Evolutionary conservation across 208 protist species (phyloP).

Genomic region (Trypanosoma theileri): DNA sequence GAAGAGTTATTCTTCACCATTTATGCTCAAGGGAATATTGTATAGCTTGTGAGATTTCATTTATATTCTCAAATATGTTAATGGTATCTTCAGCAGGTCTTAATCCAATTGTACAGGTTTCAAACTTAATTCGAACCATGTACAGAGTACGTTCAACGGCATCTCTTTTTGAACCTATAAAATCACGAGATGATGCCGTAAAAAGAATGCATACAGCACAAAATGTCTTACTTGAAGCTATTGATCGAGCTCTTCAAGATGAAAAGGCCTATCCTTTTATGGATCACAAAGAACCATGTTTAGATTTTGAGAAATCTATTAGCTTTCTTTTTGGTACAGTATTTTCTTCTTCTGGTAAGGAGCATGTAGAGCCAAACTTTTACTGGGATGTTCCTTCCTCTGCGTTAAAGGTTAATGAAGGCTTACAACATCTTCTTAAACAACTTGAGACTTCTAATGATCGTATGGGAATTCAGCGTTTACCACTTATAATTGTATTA

Average conservation of each 20-base stretch:
- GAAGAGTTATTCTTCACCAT: constrained; percentile 76
- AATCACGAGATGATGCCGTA: constrained; percentile 82
- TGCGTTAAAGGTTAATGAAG: constrained; percentile 89
- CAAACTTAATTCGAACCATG: constrained; percentile 81
- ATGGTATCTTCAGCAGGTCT: constrained; percentile 60
- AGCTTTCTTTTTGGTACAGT: constrained; percentile 81
- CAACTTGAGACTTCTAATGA: constrained; percentile 82
- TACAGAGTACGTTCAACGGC: constrained; percentile 60
- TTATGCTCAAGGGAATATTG: constrained; percentile 84
- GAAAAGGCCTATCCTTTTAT: constrained; percentile 79
- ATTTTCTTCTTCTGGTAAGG: constrained; percentile 70
- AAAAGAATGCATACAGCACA: constrained; percentile 82
- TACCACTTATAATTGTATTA: constrained; percentile 89
- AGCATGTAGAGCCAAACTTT: constrained; percentile 81
- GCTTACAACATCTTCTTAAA: constrained; percentile 88
- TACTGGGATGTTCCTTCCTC: constrained; percentile 89
- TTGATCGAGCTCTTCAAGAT: constrained; percentile 81
- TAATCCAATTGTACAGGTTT: constrained; percentile 84
- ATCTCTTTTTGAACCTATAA: constrained; percentile 64
- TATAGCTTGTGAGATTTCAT: constrained; percentile 85
- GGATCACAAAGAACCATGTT: constrained; percentile 49
- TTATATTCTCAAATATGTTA: constrained; percentile 90
- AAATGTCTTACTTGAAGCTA: constrained; percentile 63
- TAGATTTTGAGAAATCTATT: constrained; percentile 75
- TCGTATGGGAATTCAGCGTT: constrained; percentile 78